Evolutionary conservation across 2,329 filamentous ascomycete species (phyloP).

Genomic region (Leptographium wingfieldii): DNA sequence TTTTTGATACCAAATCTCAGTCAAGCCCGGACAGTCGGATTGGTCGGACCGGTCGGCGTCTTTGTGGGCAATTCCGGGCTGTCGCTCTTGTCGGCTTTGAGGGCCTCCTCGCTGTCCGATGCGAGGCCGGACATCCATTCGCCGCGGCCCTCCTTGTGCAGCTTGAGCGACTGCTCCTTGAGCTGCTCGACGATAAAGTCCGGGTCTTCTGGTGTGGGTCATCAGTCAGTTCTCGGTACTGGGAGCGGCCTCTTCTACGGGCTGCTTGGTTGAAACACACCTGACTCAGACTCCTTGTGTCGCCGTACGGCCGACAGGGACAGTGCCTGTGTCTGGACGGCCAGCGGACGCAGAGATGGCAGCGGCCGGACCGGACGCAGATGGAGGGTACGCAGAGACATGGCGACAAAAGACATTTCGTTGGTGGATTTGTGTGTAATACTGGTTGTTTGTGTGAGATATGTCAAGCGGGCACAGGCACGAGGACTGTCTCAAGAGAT

Average conservation of each 20-base stretch:
- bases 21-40: neutral
- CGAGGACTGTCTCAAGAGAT: neutral
- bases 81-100: constrained; percentile 52
- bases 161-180: constrained; percentile 48
- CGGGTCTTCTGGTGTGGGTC: constrained; percentile 13
- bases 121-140: constrained; percentile 71
- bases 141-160: constrained; percentile 56
- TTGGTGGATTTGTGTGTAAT: neutral
- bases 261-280: neutral
- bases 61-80: neutral
- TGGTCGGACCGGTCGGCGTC: neutral
- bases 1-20: neutral
- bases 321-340: constrained; percentile 1
- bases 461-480: neutral
- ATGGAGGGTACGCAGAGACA: neutral
- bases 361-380: neutral
- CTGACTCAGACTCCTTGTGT: constrained; percentile 8
- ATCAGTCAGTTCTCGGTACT: neutral
- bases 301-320: neutral
- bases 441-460: neutral
- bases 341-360: neutral
- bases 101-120: constrained; percentile 64
- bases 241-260: too few species aligned
- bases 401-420: neutral
- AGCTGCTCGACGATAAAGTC: constrained; percentile 38